phyloP scores from a whole-genome alignment of 345 rosid genomes.

The rapeseed (Brassica napus) region Da-Ae NC_063436.1:27962001-27962500 shows the following conservation, averaged over 20 bases:
- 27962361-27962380: neutral
- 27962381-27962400: conserved; percentile 14
- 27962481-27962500: no score
- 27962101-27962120: conserved; percentile 28
- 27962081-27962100: conserved; percentile 32
- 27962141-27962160: conserved; percentile 20
- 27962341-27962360: conserved; percentile 34
- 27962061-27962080: conserved; percentile 22
- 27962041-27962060: conserved; percentile 22
- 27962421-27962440: no score
- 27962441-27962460: no score
- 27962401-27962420: no score
- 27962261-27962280: conserved; percentile 29
- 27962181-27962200: conserved; percentile 17
- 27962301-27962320: conserved; percentile 72
- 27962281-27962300: conserved; percentile 50
- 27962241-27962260: conserved; percentile 36
- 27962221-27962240: conserved; percentile 20
- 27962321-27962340: conserved; percentile 53
- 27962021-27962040: conserved; percentile 25
- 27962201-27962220: conserved; percentile 7
- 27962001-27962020: conserved; percentile 32
- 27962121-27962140: conserved; percentile 23
- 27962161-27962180: conserved; percentile 26
- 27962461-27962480: no score